Evolutionary conservation across 2,329 filamentous ascomycete species (phyloP), one percentile per base, ranked within the genome.

Genomic region (Nothomitra cinnamomea): DNA sequence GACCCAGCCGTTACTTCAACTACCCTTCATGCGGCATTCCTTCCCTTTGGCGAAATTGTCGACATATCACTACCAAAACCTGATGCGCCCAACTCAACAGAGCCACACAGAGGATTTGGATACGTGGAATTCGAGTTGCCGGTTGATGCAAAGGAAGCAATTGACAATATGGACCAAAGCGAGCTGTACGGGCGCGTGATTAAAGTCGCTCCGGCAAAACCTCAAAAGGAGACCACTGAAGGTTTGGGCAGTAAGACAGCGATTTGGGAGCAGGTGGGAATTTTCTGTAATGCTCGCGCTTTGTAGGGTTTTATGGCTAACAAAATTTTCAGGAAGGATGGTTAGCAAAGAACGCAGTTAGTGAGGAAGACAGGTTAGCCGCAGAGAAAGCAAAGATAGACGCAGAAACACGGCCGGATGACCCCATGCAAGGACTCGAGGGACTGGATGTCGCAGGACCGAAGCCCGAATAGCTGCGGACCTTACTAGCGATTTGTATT

Each of bases 111-210:
- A 52, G 92, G 94, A 0, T 98, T 96, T 67, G 92, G 89, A 55
- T 96, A 98, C 65, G 86, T 98, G 51, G 92, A 98, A 64, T 98
- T 86, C 63, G 88, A 95, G 62, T 78, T 87, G 55, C 76, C 80
- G 12, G 79, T 83, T 55, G 92, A 98, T 68, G 90, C 89, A 25
- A 82, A 82, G 63, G 90, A 96, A 69, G 92, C 92, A 51, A 95
- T 98, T 66, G 88, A 96, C 74, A 98, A 98, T 65, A 96, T 98
- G 90, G 87, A 98, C 65, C 88, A 95, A 66, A 85, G 89, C 56
- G 90, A 96, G 70, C 78, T 98, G 47, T 96, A 90, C 65, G 94
- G 92, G 10, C 80, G 87, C 56, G 83, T 92, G 13, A 83, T 98
- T 66, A 95, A 89, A 66, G 90, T 96, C 52, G 89, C 87, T 45